Base-by-base conservation (phyloP, 768 basidiomycete species). In the Cystobasidium onofrii region DNA sequence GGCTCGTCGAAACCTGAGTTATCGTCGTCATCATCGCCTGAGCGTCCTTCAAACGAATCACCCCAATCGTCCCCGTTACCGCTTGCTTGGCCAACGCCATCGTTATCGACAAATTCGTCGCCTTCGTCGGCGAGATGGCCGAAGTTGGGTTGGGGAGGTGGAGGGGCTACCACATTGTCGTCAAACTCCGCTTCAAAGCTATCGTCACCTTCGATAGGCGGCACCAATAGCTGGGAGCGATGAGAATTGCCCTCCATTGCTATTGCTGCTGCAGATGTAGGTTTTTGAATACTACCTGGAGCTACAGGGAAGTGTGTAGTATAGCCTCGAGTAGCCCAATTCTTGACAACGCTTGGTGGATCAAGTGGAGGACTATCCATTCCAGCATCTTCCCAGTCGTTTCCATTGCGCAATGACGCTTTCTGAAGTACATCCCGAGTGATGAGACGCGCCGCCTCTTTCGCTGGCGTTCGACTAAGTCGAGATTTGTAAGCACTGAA, bases 381-480 rank as follows among this genome's bases (percentile, higher is more conserved):
- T 61, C 41, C 18, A 54, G 63, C 75, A 64, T 75, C 65, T 41
- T 64, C 75, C n/a, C 69, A 61, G 33, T 86, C 85, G 25, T 60
- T 33, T 25, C 63, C 60, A 54, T 44, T 57, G 73, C 64, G 36
- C 50, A 43, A 23, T 18, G 73, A 55, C 23, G 84, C 82, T 73
- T 86, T 84, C 27, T 84, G 85, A 23, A 91, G 81, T 1, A 91
- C 82, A 79, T 88, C 87, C 34, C 83, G 83, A 64, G 86, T 85
- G 64, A 92, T 90, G 17, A 88, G 84, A 13, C 85, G 83, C 0
- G 88, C 89, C 1, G 90, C 90, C 74, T 87, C 86, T 78, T 86
- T 88, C 34, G 84, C 85, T 0, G 91, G 91, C 1, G 91, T 91
- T 60, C 86, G 85, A 0, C 86, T 85, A 13, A 85, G 78, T 23